Percentiles rank a stretch among this genome's conserved stretches.
Conservation (phyloP, 306 rosid genomes). For the Hylodesmum podocarpum region DNA sequence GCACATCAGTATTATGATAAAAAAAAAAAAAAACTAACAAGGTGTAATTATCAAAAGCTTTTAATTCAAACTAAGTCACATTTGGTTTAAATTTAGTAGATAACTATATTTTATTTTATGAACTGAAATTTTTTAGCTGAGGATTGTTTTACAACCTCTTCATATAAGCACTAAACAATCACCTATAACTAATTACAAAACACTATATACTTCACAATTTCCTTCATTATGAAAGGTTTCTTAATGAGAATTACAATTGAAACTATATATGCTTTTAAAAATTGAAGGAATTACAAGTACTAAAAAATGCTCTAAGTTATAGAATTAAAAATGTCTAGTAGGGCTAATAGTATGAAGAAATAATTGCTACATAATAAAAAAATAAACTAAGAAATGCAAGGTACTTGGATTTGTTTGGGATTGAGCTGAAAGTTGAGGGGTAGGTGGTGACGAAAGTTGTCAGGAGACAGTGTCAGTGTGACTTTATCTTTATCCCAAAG, state of each 20-base stretch:
- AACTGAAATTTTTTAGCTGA: no score
- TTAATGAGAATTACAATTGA: no score
- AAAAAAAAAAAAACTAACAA: no score
- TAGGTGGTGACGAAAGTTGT: slow-evolving; percentile 29
- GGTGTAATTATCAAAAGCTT: neutral
- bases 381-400: neutral
- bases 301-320: neutral
- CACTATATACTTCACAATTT: no score
- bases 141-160: no score
- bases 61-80: neutral
- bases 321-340: neutral
- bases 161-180: no score
- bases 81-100: neutral
- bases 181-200: no score
- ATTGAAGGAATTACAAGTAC: no score
- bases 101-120: no score
- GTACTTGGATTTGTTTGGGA: slow-evolving; percentile 2
- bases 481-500: slow-evolving; percentile 59
- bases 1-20: no score
- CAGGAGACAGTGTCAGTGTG: slow-evolving; percentile 43
- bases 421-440: slow-evolving; percentile 25
- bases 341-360: neutral
- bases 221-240: no score
- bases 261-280: no score
- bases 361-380: neutral